Evolutionary conservation across 768 basidiomycete species (phyloP), one percentile per base, ranked within the genome.

Genomic region (Lentinula guzmanii): DNA sequence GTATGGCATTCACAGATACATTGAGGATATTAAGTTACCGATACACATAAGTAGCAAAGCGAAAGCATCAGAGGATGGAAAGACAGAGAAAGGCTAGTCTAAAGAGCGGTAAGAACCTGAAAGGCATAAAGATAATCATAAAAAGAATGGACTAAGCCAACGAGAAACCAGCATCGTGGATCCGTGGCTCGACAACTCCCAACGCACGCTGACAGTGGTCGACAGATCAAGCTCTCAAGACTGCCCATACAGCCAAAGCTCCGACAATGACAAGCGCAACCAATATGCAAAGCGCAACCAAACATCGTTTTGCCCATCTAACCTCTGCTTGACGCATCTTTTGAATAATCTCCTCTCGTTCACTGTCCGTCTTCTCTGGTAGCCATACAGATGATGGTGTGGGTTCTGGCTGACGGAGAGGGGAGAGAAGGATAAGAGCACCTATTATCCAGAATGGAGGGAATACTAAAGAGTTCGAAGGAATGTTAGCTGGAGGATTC

Each of bases 381-480:
- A 72, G 67, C 74, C 74, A 75, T 50, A 70, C 76, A 15, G 52
- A 45, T 4, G 52, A 48, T 4, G 52, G 39, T 24, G 59, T 37
- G 33, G 59, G 24, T 28, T 60, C 50, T 7, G 79, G 78, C 4
- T 71, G 73, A 39, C 64, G 64, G n/a, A 81, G 72, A 1, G 80
- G 79, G 5, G 71, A 76, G 50, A 74, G 45, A 18, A 81, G 67
- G 51, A 82, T 75, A 65, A 73, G 56, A 7, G 72, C 66, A 16
- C 80, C 79, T 5, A 77, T 66, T 21, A 79, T 46, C 81, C 82
- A 83, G 62, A 81, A 75, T 15, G 74, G 75, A n/a, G 80, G 80
- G 70, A 79, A 81, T 56, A 82, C 80, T 80, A 63, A 1, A 39
- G 39, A 9, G 46, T 5, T 13, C 28, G 28, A 28, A 28, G 3